Base-by-base conservation (phyloP, 2,329 filamentous ascomycete species). In the Pyricularia grisea region DNA sequence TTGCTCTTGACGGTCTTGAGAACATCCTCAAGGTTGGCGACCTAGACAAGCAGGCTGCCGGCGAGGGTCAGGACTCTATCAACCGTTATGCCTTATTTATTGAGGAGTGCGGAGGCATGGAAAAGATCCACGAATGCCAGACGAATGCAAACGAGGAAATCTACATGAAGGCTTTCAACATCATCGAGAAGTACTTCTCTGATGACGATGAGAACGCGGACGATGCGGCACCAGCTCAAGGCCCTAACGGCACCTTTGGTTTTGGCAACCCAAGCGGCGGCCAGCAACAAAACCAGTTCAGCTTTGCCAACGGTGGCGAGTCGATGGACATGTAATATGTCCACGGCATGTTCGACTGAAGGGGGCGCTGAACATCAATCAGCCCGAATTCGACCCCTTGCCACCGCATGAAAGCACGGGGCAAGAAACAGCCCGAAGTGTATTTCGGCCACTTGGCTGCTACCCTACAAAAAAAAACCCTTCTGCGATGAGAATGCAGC, bases 151-250 rank as follows among this genome's bases (percentile, higher is more conserved):
- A 99, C 82, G 95, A 99, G 83, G 95, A 99, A 83, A 99, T 99
- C 75, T 99, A 99, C 87, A 98, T 99, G 94, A 99, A 99, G 89
- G 95, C 95, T 0, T 99, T 98, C 87, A 98, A 97, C 87, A 99
- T 99, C 81, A 99, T 99, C 74, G 95, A 99, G 87, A 97, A 97
- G 85, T 99, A 99, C 87, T 99, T 99, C 84, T 97, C 94, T 0
- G 95, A 99, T 76, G 95, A 99, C 74, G 95, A 98, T 69, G 95
- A 97, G 78, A 93, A 94, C 75, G 93, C 93, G 74, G 92, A 93
- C 71, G 92, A 96, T 76, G 83, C 83, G 63, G 90, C 92, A 71
- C 90, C 93, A 77, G 79, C 83, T 30, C 88, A 90, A 75, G 88
- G 87, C 65, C 79, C 84, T 60, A 92, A 92, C 75, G 90, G 90